phyloP scores from a whole-genome alignment of 1,284 basidiomycete genomes.

The Lentinula novae-zelandiae region DNA sequence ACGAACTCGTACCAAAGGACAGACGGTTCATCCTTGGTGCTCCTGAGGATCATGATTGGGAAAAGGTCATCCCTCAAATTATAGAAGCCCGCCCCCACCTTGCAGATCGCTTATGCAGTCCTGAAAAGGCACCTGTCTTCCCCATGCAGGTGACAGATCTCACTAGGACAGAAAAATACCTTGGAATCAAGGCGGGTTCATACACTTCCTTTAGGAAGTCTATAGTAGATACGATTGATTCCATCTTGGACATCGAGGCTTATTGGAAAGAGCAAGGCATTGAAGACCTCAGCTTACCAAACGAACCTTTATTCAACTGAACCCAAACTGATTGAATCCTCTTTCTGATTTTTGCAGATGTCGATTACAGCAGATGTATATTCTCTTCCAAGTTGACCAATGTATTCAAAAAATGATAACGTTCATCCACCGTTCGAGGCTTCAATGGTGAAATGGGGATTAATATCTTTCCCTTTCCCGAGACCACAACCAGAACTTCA shows the following conservation, averaged over 20 bases:
- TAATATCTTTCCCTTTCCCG: too few relatives aligned
- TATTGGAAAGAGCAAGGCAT: conserved; percentile 9
- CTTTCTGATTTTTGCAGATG: neutral
- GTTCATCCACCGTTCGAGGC: too few relatives aligned
- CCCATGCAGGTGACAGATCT: conserved; percentile 8
- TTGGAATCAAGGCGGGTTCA: conserved; percentile 5
- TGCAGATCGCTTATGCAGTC: conserved; percentile 2
- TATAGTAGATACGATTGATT: conserved; percentile 3
- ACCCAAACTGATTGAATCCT: too few relatives aligned
- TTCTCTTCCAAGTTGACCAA: too few relatives aligned
- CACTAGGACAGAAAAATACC: conserved; percentile 6
- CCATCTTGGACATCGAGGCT: conserved; percentile 3
- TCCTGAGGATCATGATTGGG: conserved; percentile 7
- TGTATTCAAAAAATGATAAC: too few relatives aligned
- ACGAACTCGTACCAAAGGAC: conserved; percentile 3
- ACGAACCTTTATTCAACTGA: conserved; percentile 5
- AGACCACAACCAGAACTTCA: too few relatives aligned
- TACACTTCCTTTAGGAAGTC: conserved; percentile 1
- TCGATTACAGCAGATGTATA: neutral
- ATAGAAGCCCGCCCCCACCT: neutral
- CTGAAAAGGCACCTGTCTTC: conserved; percentile 2
- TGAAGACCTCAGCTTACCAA: conserved; percentile 2
- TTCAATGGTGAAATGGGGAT: too few relatives aligned
- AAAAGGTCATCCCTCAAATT: conserved; percentile 1
- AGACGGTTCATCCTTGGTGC: conserved; percentile 5